Evolutionary conservation across 2,329 filamentous ascomycete genomes (phyloP).

Genomic region (Ceratocystis diversiconidia): DNA sequence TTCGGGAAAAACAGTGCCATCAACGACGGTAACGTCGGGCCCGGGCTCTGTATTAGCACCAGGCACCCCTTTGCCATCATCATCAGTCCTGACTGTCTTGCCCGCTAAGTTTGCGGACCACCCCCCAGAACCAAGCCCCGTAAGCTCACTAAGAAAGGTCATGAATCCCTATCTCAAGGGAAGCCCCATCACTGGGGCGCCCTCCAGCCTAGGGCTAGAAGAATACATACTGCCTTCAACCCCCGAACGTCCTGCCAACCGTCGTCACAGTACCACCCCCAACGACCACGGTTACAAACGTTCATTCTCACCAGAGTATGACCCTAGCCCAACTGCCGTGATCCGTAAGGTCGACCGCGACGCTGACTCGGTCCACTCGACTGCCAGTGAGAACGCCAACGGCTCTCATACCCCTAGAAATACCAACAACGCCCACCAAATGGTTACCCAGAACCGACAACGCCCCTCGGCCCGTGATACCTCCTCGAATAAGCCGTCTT

Average conservation of each 20-base stretch:
- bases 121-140: constrained; percentile 41
- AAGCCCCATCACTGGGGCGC: constrained; percentile 7
- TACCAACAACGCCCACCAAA: neutral
- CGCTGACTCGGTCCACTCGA: constrained; percentile 25
- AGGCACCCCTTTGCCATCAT: constrained; percentile 17
- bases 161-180: constrained; percentile 67
- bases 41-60: neutral
- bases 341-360: constrained; percentile 48
- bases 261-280: constrained; percentile 15
- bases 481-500: constrained; percentile 25
- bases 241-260: constrained; percentile 11
- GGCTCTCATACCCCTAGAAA: neutral
- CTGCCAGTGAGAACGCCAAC: constrained; percentile 11
- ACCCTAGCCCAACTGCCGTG: constrained; percentile 55
- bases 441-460: neutral
- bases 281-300: constrained; percentile 28
- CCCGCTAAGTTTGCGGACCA: constrained; percentile 25
- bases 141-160: constrained; percentile 68
- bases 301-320: constrained; percentile 63
- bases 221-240: constrained; percentile 14
- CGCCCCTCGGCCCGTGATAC: constrained; percentile 23
- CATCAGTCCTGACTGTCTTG: constrained; percentile 28
- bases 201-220: constrained; percentile 8
- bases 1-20: neutral
- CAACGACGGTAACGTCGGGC: neutral